Conservation (phyloP, 1,284 basidiomycete genomes). For the Cutaneotrichosporon daszewskae region DNA sequence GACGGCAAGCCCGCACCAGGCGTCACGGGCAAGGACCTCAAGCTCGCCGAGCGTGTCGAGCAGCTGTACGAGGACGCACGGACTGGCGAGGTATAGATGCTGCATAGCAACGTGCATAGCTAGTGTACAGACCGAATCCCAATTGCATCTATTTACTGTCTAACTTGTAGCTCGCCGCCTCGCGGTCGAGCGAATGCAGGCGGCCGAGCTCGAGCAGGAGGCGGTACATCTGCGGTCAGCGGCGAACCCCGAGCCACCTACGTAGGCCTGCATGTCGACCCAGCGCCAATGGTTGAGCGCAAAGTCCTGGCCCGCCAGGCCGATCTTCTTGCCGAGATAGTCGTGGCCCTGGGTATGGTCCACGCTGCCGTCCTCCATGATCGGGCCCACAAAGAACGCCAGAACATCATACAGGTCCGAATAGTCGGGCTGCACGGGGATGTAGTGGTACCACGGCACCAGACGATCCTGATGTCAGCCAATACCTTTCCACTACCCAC, state of each 20-base stretch:
- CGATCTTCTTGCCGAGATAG: constrained; percentile 50
- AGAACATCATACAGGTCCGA: constrained; percentile 51
- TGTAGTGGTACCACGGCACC: constrained; percentile 49
- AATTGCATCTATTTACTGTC: too few relatives aligned
- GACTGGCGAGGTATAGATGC: neutral
- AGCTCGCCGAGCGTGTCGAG: constrained; percentile 32
- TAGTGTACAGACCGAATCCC: too few relatives aligned
- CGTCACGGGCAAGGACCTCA: constrained; percentile 38
- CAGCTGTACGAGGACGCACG: constrained; percentile 3
- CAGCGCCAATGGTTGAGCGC: constrained; percentile 49
- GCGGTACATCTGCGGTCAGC: constrained; percentile 36
- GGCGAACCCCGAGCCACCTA: constrained; percentile 19
- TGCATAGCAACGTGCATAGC: too few relatives aligned
- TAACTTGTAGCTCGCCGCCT: constrained; percentile 25
- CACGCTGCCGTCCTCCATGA: constrained; percentile 36
- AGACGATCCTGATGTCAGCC: constrained; percentile 22
- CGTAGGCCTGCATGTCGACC: constrained; percentile 51
- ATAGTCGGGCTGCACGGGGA: constrained; percentile 50
- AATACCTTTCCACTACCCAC: too few relatives aligned
- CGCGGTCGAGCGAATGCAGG: constrained; percentile 38
- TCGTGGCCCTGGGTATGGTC: constrained; percentile 42
- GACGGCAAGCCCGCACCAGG: constrained; percentile 30
- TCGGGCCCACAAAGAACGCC: constrained; percentile 49
- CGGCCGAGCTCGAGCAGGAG: constrained; percentile 43
- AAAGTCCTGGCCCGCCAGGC: constrained; percentile 48